Percentiles rank a stretch among this genome's conserved stretches.
Evolutionary conservation across 768 basidiomycete genomes (phyloP).

Genomic region (Psilocybe tampanensis): DNA sequence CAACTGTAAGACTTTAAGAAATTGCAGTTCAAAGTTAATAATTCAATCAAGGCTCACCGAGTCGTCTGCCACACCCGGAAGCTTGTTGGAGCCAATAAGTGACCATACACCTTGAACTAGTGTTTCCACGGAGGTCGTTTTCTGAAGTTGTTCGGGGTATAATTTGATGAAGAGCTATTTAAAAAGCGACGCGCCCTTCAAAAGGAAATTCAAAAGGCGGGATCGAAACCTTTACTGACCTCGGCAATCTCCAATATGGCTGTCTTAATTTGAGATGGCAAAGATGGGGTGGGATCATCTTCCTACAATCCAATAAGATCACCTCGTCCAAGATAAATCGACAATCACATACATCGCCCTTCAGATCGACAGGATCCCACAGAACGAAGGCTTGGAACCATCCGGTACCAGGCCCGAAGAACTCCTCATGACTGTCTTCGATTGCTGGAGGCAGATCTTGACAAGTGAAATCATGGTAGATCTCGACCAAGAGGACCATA

Average conservation of each 20-base stretch:
- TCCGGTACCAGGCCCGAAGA: constrained; percentile 71
- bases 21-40: background rate
- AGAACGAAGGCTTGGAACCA: constrained; percentile 81
- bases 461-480: constrained; percentile 93
- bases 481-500: constrained; percentile 77
- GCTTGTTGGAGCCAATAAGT: constrained; percentile 72
- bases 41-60: constrained; percentile 49
- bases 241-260: constrained; percentile 90
- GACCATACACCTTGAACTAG: constrained; percentile 93
- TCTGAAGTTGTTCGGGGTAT: constrained; percentile 76
- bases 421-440: constrained; percentile 84
- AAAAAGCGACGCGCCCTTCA: constrained; percentile 1
- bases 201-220: background rate
- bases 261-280: constrained; percentile 90
- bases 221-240: constrained; percentile 41
- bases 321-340: background rate
- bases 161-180: constrained; percentile 76
- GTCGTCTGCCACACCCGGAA: constrained; percentile 75
- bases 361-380: constrained; percentile 75
- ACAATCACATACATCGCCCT: constrained; percentile 60
- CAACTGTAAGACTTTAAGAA: constrained; percentile 48
- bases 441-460: constrained; percentile 95
- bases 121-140: constrained; percentile 61
- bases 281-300: constrained; percentile 81
- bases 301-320: constrained; percentile 41